A percentile compares a stretch with the other conserved stretches of the same genome.
phyloP scores from a whole-genome alignment of 2,329 filamentous ascomycete genomes.

The Tolypocladium pustulatum region DNA sequence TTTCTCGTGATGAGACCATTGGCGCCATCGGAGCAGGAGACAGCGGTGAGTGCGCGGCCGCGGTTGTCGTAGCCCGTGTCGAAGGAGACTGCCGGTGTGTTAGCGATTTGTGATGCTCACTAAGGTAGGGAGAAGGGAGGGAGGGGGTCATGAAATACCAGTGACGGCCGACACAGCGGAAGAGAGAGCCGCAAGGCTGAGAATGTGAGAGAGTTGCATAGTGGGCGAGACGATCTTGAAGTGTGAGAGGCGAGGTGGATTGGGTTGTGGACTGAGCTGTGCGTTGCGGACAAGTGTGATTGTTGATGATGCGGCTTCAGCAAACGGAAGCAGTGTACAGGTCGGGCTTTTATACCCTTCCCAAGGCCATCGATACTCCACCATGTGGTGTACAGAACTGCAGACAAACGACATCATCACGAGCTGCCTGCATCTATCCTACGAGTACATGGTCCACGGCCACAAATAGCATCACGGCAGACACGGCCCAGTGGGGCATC shows the following conservation, averaged over 20 bases:
- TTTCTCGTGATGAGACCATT: constrained; percentile 57
- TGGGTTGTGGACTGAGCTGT: background rate
- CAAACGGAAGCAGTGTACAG: background rate
- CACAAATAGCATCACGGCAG: background rate
- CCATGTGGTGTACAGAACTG: background rate
- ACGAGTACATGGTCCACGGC: background rate
- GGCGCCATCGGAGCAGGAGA: constrained; percentile 57
- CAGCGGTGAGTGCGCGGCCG: constrained; percentile 38
- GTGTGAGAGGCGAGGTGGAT: background rate
- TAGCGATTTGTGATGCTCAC: background rate
- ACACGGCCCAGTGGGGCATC: background rate
- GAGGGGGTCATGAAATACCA: constrained; percentile 14
- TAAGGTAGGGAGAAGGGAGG: too few species aligned
- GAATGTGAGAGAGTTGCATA: constrained; percentile 33
- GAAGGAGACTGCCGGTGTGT: constrained; percentile 46
- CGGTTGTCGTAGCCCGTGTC: constrained; percentile 60
- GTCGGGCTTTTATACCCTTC: background rate
- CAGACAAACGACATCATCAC: background rate
- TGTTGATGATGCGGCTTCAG: background rate
- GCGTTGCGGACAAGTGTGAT: background rate
- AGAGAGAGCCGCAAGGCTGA: constrained; percentile 27
- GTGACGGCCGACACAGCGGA: constrained; percentile 24
- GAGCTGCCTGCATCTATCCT: background rate
- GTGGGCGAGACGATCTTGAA: constrained; percentile 12
- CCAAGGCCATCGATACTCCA: background rate